phyloP scores from a whole-genome alignment of 345 rosid species.

The Isatis tinctoria region DNA sequence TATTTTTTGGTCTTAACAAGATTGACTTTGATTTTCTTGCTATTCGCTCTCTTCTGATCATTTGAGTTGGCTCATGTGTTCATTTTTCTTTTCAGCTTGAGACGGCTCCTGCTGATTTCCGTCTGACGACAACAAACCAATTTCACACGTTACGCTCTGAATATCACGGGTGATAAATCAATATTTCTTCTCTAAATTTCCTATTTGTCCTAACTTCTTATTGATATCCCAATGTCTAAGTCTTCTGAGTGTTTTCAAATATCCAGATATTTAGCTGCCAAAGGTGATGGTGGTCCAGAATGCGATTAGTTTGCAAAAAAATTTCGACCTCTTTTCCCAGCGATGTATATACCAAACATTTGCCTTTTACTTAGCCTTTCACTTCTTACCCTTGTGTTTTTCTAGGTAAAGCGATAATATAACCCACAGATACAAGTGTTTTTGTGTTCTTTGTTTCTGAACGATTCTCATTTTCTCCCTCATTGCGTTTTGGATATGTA shows the following conservation, averaged over 20 bases:
- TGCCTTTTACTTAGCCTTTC: too few species aligned
- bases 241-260: not conserved
- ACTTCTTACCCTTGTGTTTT: too few species aligned
- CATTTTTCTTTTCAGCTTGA: slow-evolving; percentile 55
- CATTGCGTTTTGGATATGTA: not conserved
- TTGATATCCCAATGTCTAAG: not conserved
- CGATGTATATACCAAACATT: too few species aligned
- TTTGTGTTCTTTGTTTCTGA: too few species aligned
- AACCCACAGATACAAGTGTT: too few species aligned
- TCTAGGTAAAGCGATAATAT: too few species aligned
- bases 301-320: slow-evolving; percentile 89
- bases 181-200: not conserved
- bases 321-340: slow-evolving; percentile 90
- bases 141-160: slow-evolving; percentile 92
- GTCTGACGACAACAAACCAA: slow-evolving; percentile 98
- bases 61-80: slow-evolving; percentile 13
- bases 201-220: not conserved
- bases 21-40: not conserved
- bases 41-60: not conserved
- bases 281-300: slow-evolving; percentile 88
- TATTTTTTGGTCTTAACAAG: too few species aligned
- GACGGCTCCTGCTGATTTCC: slow-evolving; percentile 98
- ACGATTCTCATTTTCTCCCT: not conserved
- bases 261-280: slow-evolving; percentile 78
- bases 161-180: slow-evolving; percentile 61